Evolutionary conservation across 208 protist genomes (phyloP).

Genomic region (Strigomonas culicis): DNA sequence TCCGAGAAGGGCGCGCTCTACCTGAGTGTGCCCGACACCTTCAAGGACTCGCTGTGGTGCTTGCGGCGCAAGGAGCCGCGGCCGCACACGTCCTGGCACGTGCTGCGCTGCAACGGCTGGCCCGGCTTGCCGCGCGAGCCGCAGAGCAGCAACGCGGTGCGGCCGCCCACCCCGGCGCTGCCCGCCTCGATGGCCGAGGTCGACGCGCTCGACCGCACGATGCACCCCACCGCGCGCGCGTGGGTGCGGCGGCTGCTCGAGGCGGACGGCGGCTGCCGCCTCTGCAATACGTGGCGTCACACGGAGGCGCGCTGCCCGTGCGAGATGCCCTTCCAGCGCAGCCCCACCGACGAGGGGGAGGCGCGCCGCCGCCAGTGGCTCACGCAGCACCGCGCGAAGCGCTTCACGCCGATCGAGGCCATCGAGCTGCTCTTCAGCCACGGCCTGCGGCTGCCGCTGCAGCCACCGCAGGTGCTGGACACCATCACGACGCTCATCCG

Average conservation of each 20-base stretch:
- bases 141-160: slow-evolving; percentile 18
- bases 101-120: slow-evolving; percentile 68
- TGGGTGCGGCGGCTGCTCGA: slow-evolving; percentile 61
- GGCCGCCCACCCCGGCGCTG: slow-evolving; percentile 26
- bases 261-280: slow-evolving; percentile 51
- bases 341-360: slow-evolving; percentile 15
- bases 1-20: slow-evolving; percentile 28
- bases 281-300: slow-evolving; percentile 81
- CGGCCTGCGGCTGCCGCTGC: slow-evolving; percentile 57
- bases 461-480: slow-evolving; percentile 48
- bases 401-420: slow-evolving; percentile 55
- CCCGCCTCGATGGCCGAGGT: slow-evolving; percentile 46
- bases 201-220: slow-evolving; percentile 47
- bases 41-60: slow-evolving; percentile 76
- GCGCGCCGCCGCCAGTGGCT: slow-evolving; percentile 11
- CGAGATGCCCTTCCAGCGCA: slow-evolving; percentile 55
- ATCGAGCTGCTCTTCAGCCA: slow-evolving; percentile 58
- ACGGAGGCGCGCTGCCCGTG: slow-evolving; percentile 64
- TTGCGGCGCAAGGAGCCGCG: slow-evolving; percentile 52
- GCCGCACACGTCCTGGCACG: slow-evolving; percentile 59
- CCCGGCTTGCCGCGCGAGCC: slow-evolving; percentile 1
- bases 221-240: slow-evolving; percentile 57
- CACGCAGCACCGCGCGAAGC: slow-evolving; percentile 16
- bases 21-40: slow-evolving; percentile 55
- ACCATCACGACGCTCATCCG: slow-evolving; percentile 53